Evolutionary conservation across 345 rosid genomes (phyloP), one percentile per base, ranked within the genome.

Genomic region (Eucalyptus caleyi): DNA sequence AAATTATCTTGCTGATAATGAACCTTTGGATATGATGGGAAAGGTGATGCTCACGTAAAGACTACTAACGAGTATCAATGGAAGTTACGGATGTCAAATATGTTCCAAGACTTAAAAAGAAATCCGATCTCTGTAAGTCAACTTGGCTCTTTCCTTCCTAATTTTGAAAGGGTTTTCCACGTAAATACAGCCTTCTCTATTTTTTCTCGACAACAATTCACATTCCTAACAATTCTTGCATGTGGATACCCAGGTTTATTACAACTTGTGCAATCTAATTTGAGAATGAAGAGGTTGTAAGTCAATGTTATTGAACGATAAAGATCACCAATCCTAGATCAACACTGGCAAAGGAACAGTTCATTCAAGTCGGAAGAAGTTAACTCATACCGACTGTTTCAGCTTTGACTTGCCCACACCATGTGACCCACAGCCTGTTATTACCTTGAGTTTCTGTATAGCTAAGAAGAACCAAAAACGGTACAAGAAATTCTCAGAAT

Each of bases 401-500:
- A 97, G 91, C 93, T 95, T 95, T 16, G 98, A 95, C 93, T 96
- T 97, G 72, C 99, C 98, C 62, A 93, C 86, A 86, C 99, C 99
- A 90, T 94, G 95, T 11, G 94, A 56, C 86, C 99, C 99, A 86
- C 98, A 97, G 89, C 99, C 99, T 50, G 99, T 97, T 89, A 97
- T 97, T 82, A 97, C 99, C 91, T 98, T 96, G 54, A 97, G 95
- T 89, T 94, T 95, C 89, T 92, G 97, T 90, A 97, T 89, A 32
- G 98, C 99, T 97, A 50, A 51, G 94, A 87, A 87, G 86, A 87
- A 92, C 86, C 89, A 23, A 49, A 91, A 30, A 77, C 2, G 3
- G 45, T 37, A 21, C 89, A 85, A 72, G 80, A 88, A 53, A 62
- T 67, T 87, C 89, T 67, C 88, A 62, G 86, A 4, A 90, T 32